Percentiles rank a stretch among this genome's conserved stretches.
Conservation (phyloP, 129 eudicot genomes). For the Ambrosia artemisiifolia region DNA sequence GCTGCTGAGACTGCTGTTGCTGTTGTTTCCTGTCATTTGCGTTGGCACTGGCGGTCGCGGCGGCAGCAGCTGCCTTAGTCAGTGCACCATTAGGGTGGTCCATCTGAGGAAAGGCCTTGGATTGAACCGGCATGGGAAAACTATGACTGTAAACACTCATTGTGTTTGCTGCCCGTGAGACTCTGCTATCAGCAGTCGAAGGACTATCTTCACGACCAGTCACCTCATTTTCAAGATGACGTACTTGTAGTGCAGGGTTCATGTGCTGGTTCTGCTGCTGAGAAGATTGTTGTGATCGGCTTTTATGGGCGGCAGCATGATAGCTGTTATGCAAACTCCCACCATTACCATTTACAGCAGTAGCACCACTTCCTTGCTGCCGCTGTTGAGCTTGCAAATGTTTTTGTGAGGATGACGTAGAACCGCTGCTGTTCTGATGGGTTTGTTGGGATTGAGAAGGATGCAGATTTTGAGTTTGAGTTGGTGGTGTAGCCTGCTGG, state of each 20-base stretch:
- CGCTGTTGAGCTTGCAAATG: conserved; percentile 74
- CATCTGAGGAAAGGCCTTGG: conserved; percentile 62
- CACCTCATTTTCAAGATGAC: conserved; percentile 58
- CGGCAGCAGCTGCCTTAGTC: conserved; percentile 39
- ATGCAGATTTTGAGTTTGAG: neutral
- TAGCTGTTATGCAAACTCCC: conserved; percentile 50
- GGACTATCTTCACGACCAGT: conserved; percentile 76
- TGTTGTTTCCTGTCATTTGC: conserved; percentile 71
- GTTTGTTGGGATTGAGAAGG: conserved; percentile 42
- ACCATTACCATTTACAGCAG: conserved; percentile 47
- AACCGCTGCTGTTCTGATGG: conserved; percentile 61
- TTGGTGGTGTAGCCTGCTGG: conserved; percentile 31
- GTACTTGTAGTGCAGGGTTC: conserved; percentile 36
- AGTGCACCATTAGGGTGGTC: conserved; percentile 2
- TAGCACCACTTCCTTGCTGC: conserved; percentile 49
- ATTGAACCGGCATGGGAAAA: conserved; percentile 68
- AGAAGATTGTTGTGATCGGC: conserved; percentile 45
- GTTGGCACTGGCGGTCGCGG: conserved; percentile 32
- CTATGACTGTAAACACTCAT: conserved; percentile 71
- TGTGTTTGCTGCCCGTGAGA: conserved; percentile 42
- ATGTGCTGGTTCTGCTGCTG: conserved; percentile 28
- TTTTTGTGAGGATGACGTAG: conserved; percentile 74
- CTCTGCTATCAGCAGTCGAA: conserved; percentile 66
- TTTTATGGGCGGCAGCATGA: conserved; percentile 38
- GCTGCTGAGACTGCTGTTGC: conserved; percentile 54